Evolutionary conservation across 345 rosid species (phyloP).

Genomic region (Clarkia xantiana): DNA sequence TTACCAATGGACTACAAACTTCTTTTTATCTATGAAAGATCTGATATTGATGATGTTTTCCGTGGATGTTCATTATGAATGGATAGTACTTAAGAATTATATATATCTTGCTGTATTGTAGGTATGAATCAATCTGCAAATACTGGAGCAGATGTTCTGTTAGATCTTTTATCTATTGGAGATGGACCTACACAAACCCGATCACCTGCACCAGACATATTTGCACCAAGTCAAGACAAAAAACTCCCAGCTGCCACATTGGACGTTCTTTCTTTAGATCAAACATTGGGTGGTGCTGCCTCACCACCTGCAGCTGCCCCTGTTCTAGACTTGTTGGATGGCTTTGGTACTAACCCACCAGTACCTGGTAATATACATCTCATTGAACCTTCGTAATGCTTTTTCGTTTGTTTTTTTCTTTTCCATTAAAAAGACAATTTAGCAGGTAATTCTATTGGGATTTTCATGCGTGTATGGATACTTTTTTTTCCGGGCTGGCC

Average conservation of each 20-base stretch:
- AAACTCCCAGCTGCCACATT: slow-evolving; percentile 23
- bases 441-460: too few relatives aligned
- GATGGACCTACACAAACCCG: slow-evolving; percentile 42
- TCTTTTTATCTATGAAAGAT: too few relatives aligned
- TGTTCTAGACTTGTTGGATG: slow-evolving; percentile 76
- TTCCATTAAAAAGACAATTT: too few relatives aligned
- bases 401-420: too few relatives aligned
- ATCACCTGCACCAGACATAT: slow-evolving; percentile 40
- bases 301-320: slow-evolving; percentile 36
- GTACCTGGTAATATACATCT: slow-evolving; percentile 36
- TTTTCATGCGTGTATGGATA: too few relatives aligned
- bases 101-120: slow-evolving; percentile 8
- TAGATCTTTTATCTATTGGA: slow-evolving; percentile 87
- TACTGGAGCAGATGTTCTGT: slow-evolving; percentile 64
- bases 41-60: too few relatives aligned
- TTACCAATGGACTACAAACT: too few relatives aligned
- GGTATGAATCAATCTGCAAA: slow-evolving; percentile 51
- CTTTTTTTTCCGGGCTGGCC: too few relatives aligned
- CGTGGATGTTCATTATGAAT: too few relatives aligned
- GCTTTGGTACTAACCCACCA: slow-evolving; percentile 47
- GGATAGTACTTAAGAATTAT: too few relatives aligned
- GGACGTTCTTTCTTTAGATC: slow-evolving; percentile 39
- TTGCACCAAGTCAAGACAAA: slow-evolving; percentile 34
- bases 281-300: slow-evolving; percentile 18
- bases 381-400: slow-evolving; percentile 7